phyloP scores from a whole-genome alignment of 768 basidiomycete species.

The Tricholoma matsutake region DNA sequence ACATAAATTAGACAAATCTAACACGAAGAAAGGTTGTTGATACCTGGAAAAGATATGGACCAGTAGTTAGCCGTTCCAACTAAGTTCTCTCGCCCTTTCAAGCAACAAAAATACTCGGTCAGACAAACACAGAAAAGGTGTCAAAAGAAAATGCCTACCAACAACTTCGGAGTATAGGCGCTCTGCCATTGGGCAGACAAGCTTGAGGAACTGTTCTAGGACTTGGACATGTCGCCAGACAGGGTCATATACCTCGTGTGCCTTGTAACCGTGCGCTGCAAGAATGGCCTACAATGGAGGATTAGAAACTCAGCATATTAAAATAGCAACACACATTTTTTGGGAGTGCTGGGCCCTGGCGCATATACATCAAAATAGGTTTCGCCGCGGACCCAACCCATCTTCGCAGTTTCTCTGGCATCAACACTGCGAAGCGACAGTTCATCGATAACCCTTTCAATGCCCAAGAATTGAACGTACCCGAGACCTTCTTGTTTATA shows the following conservation, averaged over 20 bases:
- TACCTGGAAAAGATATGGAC: slow-evolving; percentile 22
- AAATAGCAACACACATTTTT: slow-evolving; percentile 14
- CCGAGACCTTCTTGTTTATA: slow-evolving; percentile 24
- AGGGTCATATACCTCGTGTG: slow-evolving; percentile 22
- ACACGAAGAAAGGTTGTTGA: neutral
- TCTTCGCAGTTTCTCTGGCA: slow-evolving; percentile 16
- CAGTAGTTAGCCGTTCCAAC: slow-evolving; percentile 22
- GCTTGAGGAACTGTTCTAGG: slow-evolving; percentile 18
- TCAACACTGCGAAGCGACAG: slow-evolving; percentile 17
- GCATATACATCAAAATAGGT: slow-evolving; percentile 21
- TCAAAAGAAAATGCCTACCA: too few relatives aligned
- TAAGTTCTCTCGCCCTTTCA: slow-evolving; percentile 17
- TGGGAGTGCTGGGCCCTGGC: slow-evolving; percentile 21
- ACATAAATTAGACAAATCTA: neutral
- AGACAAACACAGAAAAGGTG: too few relatives aligned
- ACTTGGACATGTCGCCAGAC: slow-evolving; percentile 22
- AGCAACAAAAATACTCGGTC: neutral
- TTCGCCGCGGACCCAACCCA: slow-evolving; percentile 23
- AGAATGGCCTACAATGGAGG: slow-evolving; percentile 29
- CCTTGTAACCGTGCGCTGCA: slow-evolving; percentile 21
- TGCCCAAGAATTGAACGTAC: slow-evolving; percentile 8
- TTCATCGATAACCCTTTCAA: too few relatives aligned
- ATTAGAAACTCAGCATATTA: too few relatives aligned
- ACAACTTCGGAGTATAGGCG: slow-evolving; percentile 11
- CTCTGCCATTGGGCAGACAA: slow-evolving; percentile 29